Percentiles rank a stretch among this genome's conserved stretches.
phyloP scores from a whole-genome alignment of 495 filamentous ascomycete species.

The Penicillium flavigenum region DNA sequence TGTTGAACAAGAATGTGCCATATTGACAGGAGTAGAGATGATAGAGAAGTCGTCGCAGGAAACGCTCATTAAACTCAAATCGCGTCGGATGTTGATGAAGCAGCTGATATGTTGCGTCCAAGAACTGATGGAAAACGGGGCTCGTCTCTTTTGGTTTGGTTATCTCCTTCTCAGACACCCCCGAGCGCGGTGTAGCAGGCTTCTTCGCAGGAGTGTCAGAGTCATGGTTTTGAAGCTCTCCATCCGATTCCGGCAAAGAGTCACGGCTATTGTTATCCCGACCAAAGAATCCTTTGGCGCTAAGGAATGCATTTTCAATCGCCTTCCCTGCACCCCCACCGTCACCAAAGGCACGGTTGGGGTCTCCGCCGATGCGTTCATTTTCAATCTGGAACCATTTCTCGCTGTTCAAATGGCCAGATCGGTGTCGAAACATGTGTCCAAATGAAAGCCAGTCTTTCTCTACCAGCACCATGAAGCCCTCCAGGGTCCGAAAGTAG shows the following conservation, averaged over 20 bases:
- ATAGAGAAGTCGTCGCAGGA: conserved; percentile 85
- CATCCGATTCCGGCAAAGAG: conserved; percentile 59
- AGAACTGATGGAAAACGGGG: conserved; percentile 98
- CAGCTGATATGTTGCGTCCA: conserved; percentile 92
- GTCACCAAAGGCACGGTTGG: conserved; percentile 46
- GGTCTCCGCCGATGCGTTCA: conserved; percentile 52
- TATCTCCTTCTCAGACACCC: conserved; percentile 50
- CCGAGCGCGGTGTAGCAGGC: conserved; percentile 39
- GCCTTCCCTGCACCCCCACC: conserved; percentile 66
- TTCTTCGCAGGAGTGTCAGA: conserved; percentile 46
- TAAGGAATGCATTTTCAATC: conserved; percentile 80
- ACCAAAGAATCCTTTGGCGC: conserved; percentile 88
- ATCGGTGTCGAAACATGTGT: conserved; percentile 92
- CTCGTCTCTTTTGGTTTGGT: conserved; percentile 81
- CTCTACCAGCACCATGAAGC: conserved; percentile 92
- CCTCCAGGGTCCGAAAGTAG: conserved; percentile 92
- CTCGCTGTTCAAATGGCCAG: conserved; percentile 80
- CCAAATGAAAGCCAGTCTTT: conserved; percentile 99
- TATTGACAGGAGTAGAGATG: conserved; percentile 97
- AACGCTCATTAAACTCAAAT: conserved; percentile 97
- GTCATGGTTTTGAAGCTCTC: conserved; percentile 59
- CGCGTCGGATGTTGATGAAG: conserved; percentile 82
- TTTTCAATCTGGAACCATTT: conserved; percentile 94
- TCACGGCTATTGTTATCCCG: conserved; percentile 69
- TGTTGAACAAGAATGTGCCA: conserved; percentile 94